These are phyloP conservation scores for Fusarium miscanthi DNA, from an alignment of 2,329 filamentous ascomycete species.

Conservation along the genomic window DNA sequence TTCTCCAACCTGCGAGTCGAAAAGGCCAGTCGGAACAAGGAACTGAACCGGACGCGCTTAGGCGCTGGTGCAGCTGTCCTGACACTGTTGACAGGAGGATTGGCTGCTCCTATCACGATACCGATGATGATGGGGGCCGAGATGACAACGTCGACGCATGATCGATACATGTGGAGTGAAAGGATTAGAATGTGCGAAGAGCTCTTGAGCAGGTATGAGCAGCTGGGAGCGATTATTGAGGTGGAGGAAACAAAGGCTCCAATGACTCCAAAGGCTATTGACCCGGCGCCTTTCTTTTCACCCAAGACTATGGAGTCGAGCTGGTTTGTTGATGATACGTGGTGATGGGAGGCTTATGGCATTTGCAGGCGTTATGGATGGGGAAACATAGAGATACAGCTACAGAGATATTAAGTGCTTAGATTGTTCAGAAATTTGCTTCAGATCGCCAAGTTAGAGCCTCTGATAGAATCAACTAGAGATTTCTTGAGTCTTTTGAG, in stretches of 20 bases:
- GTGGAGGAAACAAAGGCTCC: neutral
- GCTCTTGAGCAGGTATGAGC: neutral
- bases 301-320: constrained; percentile 1
- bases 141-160: neutral
- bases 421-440: neutral
- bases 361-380: neutral
- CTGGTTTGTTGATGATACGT: constrained; percentile 14
- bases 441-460: rapidly evolving
- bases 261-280: neutral
- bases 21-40: constrained; percentile 6
- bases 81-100: neutral
- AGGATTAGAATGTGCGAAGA: neutral
- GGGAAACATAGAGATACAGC: neutral
- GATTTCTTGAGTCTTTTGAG: neutral
- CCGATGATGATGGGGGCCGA: neutral
- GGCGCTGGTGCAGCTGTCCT: constrained; percentile 17
- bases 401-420: rapidly evolving
- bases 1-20: constrained; percentile 4
- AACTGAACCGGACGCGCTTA: neutral
- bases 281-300: neutral
- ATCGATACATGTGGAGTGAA: neutral
- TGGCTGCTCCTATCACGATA: neutral
- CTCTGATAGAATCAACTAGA: neutral
- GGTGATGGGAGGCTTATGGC: neutral
- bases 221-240: neutral